phyloP scores from a whole-genome alignment of 768 basidiomycete genomes.

The Trametes elegans region DNA sequence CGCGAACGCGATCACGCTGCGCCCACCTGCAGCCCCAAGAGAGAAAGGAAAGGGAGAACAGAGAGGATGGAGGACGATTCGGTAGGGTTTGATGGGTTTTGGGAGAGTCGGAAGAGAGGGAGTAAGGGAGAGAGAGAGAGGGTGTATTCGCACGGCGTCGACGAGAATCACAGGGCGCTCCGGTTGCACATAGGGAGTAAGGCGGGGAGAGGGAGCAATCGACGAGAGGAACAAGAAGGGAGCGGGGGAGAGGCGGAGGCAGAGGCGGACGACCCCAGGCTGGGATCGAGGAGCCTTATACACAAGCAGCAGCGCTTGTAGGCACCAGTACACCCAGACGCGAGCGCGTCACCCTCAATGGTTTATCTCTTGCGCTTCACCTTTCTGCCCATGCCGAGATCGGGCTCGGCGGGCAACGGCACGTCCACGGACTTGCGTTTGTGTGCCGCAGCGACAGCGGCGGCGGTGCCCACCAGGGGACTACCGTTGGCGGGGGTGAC shows the following conservation, averaged over 20 bases:
- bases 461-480: conserved; percentile 6
- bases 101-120: neutral
- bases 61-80: neutral
- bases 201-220: neutral
- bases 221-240: neutral
- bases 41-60: neutral
- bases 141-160: neutral
- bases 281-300: too few species aligned
- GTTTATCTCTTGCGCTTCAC: conserved; percentile 30
- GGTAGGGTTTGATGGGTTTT: neutral
- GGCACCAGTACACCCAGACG: neutral
- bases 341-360: neutral
- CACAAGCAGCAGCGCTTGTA: too few species aligned
- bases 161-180: neutral
- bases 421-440: conserved; percentile 34
- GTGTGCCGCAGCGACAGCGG: conserved; percentile 1
- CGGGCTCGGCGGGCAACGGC: conserved; percentile 14
- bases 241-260: neutral
- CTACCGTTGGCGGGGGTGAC: neutral
- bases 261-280: too few species aligned
- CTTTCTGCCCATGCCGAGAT: conserved; percentile 12
- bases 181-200: neutral
- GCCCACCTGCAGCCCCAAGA: neutral
- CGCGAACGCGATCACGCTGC: neutral
- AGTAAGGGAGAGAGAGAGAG: neutral